A percentile compares a stretch with the other conserved stretches of the same genome.
Conservation (phyloP, 192 early-diverging fungal genomes). For the Backusella morwellensis region DNA sequence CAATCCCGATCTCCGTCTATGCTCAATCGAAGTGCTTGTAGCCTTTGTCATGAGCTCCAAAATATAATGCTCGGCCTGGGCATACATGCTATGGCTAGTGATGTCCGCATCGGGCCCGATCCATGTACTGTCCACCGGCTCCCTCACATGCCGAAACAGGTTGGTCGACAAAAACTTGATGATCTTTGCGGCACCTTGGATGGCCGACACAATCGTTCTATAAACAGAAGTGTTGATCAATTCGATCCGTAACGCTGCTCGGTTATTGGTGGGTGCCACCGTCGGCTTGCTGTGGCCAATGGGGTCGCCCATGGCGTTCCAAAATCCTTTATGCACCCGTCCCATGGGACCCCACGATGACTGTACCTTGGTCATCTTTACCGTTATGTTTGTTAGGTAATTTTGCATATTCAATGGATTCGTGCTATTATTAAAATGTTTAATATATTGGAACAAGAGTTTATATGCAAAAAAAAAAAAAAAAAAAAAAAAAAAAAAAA, state of each 20-base stretch:
- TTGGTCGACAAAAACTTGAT: slow-evolving; percentile 38
- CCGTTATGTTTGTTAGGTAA: slow-evolving; percentile 43
- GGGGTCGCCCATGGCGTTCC: slow-evolving; percentile 44
- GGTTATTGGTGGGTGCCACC: background rate
- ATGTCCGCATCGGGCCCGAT: slow-evolving; percentile 37
- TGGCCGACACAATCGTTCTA: slow-evolving; percentile 39
- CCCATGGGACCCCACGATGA: slow-evolving; percentile 36
- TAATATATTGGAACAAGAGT: too few relatives aligned
- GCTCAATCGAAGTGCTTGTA: background rate
- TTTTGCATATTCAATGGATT: slow-evolving; percentile 55
- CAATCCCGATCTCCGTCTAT: background rate
- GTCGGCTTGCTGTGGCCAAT: background rate
- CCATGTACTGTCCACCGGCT: slow-evolving; percentile 51
- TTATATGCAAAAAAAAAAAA: too few relatives aligned
- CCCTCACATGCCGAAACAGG: slow-evolving; percentile 42
- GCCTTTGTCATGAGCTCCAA: slow-evolving; percentile 19
- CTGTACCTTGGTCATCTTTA: slow-evolving; percentile 14
- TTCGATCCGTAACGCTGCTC: slow-evolving; percentile 35
- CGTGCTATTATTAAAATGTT: slow-evolving; percentile 18
- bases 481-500: too few relatives aligned
- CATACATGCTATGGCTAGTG: slow-evolving; percentile 39
- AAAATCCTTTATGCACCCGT: slow-evolving; percentile 50
- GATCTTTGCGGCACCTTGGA: slow-evolving; percentile 38
- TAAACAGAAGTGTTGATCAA: slow-evolving; percentile 47
- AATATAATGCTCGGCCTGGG: slow-evolving; percentile 41